These are phyloP conservation scores for Apiospora pterosperma DNA, from an alignment of 2,329 filamentous ascomycete genomes.

Conservation along the genomic window DNA sequence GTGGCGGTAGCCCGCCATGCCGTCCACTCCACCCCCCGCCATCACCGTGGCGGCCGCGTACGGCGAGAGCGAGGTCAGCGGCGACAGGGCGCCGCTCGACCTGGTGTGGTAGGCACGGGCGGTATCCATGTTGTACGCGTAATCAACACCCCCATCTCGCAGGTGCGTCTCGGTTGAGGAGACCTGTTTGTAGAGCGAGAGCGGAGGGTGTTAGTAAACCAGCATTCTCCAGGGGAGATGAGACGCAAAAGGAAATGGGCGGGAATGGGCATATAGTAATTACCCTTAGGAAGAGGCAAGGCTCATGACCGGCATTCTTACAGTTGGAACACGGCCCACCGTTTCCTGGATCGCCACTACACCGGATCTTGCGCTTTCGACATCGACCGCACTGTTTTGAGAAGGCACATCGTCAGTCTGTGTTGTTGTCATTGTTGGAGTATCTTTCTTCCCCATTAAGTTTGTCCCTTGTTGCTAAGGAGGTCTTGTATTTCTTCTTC, in stretches of 20 bases:
- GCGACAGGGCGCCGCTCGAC: slow-evolving; percentile 18
- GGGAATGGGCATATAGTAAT: slow-evolving; percentile 13
- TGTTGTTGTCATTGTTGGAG: background rate
- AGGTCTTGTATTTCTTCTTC: no score
- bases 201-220: background rate
- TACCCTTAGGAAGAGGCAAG: slow-evolving; percentile 82
- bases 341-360: slow-evolving; percentile 78
- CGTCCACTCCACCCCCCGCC: no score
- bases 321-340: slow-evolving; percentile 82
- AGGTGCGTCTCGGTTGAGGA: slow-evolving; percentile 34
- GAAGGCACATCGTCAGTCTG: background rate
- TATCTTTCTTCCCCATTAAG: background rate
- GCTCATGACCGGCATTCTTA: slow-evolving; percentile 65
- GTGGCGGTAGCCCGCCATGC: slow-evolving; percentile 31
- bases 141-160: slow-evolving; percentile 27
- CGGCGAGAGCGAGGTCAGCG: slow-evolving; percentile 26
- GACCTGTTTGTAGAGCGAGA: slow-evolving; percentile 23
- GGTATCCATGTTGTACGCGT: slow-evolving; percentile 32
- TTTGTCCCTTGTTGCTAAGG: background rate
- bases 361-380: slow-evolving; percentile 90
- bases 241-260: background rate
- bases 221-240: no score
- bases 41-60: slow-evolving; percentile 32
- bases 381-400: slow-evolving; percentile 74
- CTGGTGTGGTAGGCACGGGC: slow-evolving; percentile 30